Evolutionary conservation across 192 early-diverging fungal species (phyloP), one percentile per base, ranked within the genome.

Genomic region (Spinellus fusiger): DNA sequence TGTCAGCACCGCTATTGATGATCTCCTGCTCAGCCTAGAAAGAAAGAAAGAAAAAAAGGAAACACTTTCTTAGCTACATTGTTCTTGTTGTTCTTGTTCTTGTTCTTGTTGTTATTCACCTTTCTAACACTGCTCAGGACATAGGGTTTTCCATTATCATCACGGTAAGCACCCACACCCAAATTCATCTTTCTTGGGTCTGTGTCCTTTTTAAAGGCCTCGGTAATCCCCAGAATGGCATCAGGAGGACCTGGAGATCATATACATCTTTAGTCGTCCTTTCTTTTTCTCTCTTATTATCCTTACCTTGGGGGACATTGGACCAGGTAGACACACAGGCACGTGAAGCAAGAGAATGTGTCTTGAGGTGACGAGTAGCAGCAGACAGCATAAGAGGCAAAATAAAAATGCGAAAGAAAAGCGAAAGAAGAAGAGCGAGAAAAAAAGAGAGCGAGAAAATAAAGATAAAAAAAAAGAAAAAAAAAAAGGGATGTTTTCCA

Each of bases 101-200:
- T 8, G 37, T 18, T 5, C 34, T 16, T 34, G 16, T 15, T 35
- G 47, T 27, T 9, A 61, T 46, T 33, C 70, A 87, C 88, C 86
- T 95, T 93, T 58, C 86, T 80, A 33, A 99, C 95, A 31, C 83
- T 85, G 65, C 65, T 77, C 64, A 99, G 83, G 20, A 99, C 94
- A 70, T 86, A 98, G 48, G 97, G 97, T 76, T 93, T 91, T 59
- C 89, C 91, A 22, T 68, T 72, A 69, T 99, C 93, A 69, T 93
- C 92, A 70, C 95, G 88, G 78, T 98, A 99, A 40, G 95, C 97
- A 64, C 97, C 97, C 25, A 96, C 95, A 58, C 94, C 95, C 38
- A 99, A 78, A 84, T 98, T 98, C 86, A 99, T 97, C 86, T 99
- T 99, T 66, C 81, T 82, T 12, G 92, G 69, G 68, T 95, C 86